These are phyloP conservation scores for Beauveria brongniartii DNA, from an alignment of 2,329 filamentous ascomycete genomes.

Conservation along the genomic window DNA sequence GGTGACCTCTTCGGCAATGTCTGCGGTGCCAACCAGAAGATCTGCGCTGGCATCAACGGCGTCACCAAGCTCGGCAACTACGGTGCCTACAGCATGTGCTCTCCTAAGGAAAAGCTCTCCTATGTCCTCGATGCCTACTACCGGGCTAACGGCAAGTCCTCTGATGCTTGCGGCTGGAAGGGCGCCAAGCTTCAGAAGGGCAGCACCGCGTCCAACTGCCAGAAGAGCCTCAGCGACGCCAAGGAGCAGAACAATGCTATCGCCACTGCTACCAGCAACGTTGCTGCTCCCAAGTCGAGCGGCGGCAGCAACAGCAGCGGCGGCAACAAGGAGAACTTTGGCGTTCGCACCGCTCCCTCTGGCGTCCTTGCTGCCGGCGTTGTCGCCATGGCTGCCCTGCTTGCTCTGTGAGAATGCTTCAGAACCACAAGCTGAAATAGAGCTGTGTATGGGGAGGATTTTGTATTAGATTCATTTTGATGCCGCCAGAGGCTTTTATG, in stretches of 20 bases:
- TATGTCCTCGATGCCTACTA: conserved; percentile 42
- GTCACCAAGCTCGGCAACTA: conserved; percentile 62
- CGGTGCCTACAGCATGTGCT: conserved; percentile 74
- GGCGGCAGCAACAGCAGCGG: conserved; percentile 14
- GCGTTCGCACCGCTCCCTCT: conserved; percentile 26
- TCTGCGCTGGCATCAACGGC: conserved; percentile 60
- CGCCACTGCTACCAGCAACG: conserved; percentile 36
- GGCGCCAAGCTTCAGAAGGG: conserved; percentile 52
- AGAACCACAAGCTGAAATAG: background rate
- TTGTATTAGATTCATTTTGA: conserved; percentile 9
- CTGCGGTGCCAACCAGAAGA: conserved; percentile 49
- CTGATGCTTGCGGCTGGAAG: conserved; percentile 61
- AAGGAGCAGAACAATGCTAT: conserved; percentile 45
- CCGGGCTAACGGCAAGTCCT: conserved; percentile 42
- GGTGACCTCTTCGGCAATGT: conserved; percentile 65
- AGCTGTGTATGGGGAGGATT: background rate
- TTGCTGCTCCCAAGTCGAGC: conserved; percentile 23
- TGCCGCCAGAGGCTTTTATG: conserved; percentile 7
- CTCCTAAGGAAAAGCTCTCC: conserved; percentile 59
- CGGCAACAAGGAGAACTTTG: conserved; percentile 25
- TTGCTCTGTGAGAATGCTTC: conserved; percentile 37
- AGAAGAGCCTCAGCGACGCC: conserved; percentile 51
- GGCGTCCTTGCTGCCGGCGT: conserved; percentile 42
- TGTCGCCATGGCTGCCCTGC: conserved; percentile 34
- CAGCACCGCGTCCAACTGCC: conserved; percentile 45